A percentile compares a stretch with the other conserved stretches of the same genome.
Evolutionary conservation across 2,329 filamentous ascomycete genomes (phyloP).

Genomic region (Aspergillus japonicus): DNA sequence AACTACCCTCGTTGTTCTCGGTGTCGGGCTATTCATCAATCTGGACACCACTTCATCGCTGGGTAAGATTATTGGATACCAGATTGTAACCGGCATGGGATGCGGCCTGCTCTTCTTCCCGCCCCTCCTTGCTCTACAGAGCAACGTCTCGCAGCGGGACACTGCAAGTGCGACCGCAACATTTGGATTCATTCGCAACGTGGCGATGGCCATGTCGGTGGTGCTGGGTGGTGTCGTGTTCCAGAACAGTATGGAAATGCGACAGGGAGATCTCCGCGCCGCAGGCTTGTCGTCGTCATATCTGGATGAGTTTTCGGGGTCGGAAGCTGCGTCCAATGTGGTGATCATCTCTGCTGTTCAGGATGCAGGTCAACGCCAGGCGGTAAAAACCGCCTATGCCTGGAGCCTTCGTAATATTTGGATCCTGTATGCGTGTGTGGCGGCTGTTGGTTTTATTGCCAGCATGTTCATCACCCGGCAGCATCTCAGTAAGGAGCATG

Average conservation of each 20-base stretch:
- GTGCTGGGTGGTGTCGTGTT: constrained; percentile 77
- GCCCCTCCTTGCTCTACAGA: constrained; percentile 59
- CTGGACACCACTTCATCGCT: constrained; percentile 39
- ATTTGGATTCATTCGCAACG: constrained; percentile 59
- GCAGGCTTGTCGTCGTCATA: constrained; percentile 34
- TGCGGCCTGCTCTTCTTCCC: constrained; percentile 55
- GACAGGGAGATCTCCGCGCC: constrained; percentile 50
- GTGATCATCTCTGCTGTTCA: constrained; percentile 42
- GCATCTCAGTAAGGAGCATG: constrained; percentile 21
- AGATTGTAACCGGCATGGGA: constrained; percentile 53
- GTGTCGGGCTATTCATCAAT: constrained; percentile 49
- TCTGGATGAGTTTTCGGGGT: constrained; percentile 37
- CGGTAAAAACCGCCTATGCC: constrained; percentile 48
- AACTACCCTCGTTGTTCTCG: constrained; percentile 43
- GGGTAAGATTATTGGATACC: constrained; percentile 47
- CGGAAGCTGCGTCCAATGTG: constrained; percentile 50
- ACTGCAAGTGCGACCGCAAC: constrained; percentile 54
- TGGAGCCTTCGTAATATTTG: constrained; percentile 49
- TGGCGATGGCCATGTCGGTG: constrained; percentile 66
- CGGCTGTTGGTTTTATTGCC: constrained; percentile 28
- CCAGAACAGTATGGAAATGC: constrained; percentile 56
- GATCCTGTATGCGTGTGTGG: constrained; percentile 41
- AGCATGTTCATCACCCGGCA: constrained; percentile 30
- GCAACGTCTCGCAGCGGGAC: constrained; percentile 49
- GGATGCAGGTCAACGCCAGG: constrained; percentile 39